Conservation (phyloP, 2,329 filamentous ascomycete genomes). For the Pseudogymnoascus sp. region DNA sequence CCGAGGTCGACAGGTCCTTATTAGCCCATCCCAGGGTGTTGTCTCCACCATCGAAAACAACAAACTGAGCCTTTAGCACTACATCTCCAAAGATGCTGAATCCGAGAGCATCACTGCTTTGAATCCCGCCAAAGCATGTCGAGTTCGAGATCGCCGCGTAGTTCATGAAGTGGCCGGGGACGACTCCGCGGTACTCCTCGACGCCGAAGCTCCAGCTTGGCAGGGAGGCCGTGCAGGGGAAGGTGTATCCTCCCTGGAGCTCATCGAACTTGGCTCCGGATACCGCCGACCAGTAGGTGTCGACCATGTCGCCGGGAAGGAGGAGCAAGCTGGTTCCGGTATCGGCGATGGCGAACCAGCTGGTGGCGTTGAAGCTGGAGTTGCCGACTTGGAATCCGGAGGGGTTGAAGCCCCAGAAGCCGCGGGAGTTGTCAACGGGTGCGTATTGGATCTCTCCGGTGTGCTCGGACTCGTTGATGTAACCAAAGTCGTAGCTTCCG, state of each 20-base stretch:
- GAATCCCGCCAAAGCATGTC: slow-evolving; percentile 19
- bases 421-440: slow-evolving; percentile 37
- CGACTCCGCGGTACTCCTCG: slow-evolving; percentile 21
- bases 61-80: slow-evolving; percentile 27
- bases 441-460: slow-evolving; percentile 43
- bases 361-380: slow-evolving; percentile 37
- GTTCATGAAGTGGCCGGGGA: slow-evolving; percentile 29
- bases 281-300: slow-evolving; percentile 28
- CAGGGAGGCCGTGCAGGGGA: slow-evolving; percentile 25
- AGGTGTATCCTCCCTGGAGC: slow-evolving; percentile 25
- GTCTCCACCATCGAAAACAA: slow-evolving; percentile 25
- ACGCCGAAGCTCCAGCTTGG: slow-evolving; percentile 28
- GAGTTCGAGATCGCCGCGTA: slow-evolving; percentile 18
- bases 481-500: slow-evolving; percentile 46
- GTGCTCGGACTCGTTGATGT: slow-evolving; percentile 43
- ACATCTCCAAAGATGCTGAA: slow-evolving; percentile 27
- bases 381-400: slow-evolving; percentile 37
- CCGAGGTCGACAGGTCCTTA: neutral
- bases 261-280: slow-evolving; percentile 21
- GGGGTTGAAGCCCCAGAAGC: slow-evolving; percentile 47
- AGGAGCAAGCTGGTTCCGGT: slow-evolving; percentile 31
- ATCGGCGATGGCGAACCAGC: slow-evolving; percentile 27
- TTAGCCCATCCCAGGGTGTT: slow-evolving; percentile 14
- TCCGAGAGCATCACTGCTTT: slow-evolving; percentile 16
- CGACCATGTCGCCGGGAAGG: slow-evolving; percentile 24